Percentiles rank a stretch among this genome's conserved stretches.
These are phyloP conservation scores for Micromonas commoda DNA, from an alignment of 139 green algal genomes.

Conservation along the genomic window DNA sequence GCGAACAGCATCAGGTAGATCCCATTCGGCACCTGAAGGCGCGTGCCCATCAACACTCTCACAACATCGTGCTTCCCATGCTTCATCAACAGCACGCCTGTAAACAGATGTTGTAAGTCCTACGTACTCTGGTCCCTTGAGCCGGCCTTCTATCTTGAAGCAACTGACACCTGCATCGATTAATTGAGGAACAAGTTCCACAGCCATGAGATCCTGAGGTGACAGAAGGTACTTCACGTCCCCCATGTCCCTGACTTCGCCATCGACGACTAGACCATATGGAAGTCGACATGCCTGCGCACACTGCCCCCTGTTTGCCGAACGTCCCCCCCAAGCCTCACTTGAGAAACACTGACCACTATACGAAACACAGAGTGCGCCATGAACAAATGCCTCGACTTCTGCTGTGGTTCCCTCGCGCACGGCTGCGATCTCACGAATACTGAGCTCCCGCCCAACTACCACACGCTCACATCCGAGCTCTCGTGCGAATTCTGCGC, in stretches of 20 bases:
- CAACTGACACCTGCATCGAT: constrained; percentile 65
- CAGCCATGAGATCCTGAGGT: constrained; percentile 64
- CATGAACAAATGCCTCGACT: constrained; percentile 81
- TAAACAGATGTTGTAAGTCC: constrained; percentile 58
- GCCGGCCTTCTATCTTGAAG: constrained; percentile 79
- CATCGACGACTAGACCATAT: constrained; percentile 67
- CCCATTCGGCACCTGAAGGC: background rate
- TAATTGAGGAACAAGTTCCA: constrained; percentile 57
- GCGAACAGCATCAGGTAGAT: constrained; percentile 1
- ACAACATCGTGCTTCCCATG: constrained; percentile 45
- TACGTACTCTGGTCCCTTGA: constrained; percentile 84
- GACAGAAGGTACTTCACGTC: constrained; percentile 69
- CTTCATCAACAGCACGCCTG: constrained; percentile 59
- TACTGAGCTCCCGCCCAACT: constrained; percentile 64
- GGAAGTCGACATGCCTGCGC: constrained; percentile 69
- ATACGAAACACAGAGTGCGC: constrained; percentile 78
- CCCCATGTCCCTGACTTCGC: constrained; percentile 52
- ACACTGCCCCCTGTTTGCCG: constrained; percentile 77
- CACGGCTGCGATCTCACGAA: constrained; percentile 17
- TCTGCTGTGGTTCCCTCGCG: constrained; percentile 35
- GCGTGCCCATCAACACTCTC: background rate
- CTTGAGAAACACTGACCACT: constrained; percentile 64
- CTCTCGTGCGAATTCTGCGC: constrained; percentile 46
- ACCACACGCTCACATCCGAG: constrained; percentile 65
- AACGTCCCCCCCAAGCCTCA: constrained; percentile 76